Conservation (phyloP, 345 rosid genomes). For the Draba incana region DNA sequence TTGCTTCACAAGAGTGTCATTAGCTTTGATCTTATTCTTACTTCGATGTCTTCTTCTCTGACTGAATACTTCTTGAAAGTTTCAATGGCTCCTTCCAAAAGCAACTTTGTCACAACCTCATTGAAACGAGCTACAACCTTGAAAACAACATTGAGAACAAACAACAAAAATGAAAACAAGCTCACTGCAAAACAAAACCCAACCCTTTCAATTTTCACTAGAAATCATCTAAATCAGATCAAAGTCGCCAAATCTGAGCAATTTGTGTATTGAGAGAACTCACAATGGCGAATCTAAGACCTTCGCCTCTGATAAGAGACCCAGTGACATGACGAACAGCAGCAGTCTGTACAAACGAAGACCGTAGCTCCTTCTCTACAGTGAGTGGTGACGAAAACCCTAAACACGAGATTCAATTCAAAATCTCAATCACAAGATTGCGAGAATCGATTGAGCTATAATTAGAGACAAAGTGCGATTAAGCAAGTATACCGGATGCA, state of each 20-base stretch:
- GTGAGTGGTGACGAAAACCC: conserved; percentile 41
- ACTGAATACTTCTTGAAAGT: conserved; percentile 85
- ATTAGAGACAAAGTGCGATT: neutral
- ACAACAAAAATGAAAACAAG: neutral
- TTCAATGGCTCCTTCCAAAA: conserved; percentile 86
- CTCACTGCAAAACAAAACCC: neutral
- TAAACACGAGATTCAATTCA: conserved; percentile 2
- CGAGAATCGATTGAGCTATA: neutral
- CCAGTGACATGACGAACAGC: conserved; percentile 80
- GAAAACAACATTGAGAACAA: neutral
- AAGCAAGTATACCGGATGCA: conserved; percentile 38
- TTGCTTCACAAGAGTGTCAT: neutral
- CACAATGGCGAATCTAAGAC: conserved; percentile 90
- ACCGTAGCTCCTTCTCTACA: conserved; percentile 43
- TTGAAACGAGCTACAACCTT: conserved; percentile 98
- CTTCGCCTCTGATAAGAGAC: conserved; percentile 60
- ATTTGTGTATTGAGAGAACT: too few relatives aligned
- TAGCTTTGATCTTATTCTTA: conserved; percentile 34
- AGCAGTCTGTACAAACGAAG: conserved; percentile 45
- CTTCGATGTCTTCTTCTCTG: conserved; percentile 80
- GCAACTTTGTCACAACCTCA: conserved; percentile 80
- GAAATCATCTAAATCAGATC: too few relatives aligned
- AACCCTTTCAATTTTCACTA: too few relatives aligned
- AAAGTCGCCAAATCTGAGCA: too few relatives aligned
- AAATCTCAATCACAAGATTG: neutral